phyloP scores from a whole-genome alignment of 1,284 basidiomycete genomes.

The Paramarasmius palmivorus region DNA sequence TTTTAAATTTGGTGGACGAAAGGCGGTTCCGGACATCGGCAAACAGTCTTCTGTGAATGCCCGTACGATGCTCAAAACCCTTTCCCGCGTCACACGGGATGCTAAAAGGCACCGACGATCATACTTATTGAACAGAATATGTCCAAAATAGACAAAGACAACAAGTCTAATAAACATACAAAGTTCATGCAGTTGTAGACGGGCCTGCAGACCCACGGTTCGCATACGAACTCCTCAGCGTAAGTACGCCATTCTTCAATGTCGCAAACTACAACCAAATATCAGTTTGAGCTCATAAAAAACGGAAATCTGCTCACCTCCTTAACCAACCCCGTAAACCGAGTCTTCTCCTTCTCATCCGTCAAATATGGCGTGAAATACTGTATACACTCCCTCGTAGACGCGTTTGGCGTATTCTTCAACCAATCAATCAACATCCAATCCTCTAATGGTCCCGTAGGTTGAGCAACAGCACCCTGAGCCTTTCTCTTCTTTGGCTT shows the following conservation, averaged over 20 bases:
- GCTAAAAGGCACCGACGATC: too few species aligned
- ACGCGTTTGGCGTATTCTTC: constrained; percentile 58
- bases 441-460: constrained; percentile 59
- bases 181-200: constrained; percentile 25
- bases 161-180: background rate
- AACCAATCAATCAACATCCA: constrained; percentile 74
- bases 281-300: background rate
- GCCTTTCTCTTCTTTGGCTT: constrained; percentile 71
- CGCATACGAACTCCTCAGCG: constrained; percentile 51
- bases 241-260: constrained; percentile 63
- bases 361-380: constrained; percentile 75
- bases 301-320: constrained; percentile 43
- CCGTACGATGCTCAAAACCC: too few species aligned
- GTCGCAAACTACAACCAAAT: constrained; percentile 38
- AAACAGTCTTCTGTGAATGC: too few species aligned
- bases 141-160: background rate
- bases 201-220: constrained; percentile 31
- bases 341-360: constrained; percentile 64
- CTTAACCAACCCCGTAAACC: constrained; percentile 75
- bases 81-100: too few species aligned
- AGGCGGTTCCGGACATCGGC: too few species aligned
- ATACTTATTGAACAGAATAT: background rate
- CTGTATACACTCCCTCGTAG: constrained; percentile 74
- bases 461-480: constrained; percentile 33
- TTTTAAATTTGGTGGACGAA: too few species aligned